phyloP scores from a whole-genome alignment of 225 moss, liverwort and hornwort species.

The Polytrichum formosum region DNA sequence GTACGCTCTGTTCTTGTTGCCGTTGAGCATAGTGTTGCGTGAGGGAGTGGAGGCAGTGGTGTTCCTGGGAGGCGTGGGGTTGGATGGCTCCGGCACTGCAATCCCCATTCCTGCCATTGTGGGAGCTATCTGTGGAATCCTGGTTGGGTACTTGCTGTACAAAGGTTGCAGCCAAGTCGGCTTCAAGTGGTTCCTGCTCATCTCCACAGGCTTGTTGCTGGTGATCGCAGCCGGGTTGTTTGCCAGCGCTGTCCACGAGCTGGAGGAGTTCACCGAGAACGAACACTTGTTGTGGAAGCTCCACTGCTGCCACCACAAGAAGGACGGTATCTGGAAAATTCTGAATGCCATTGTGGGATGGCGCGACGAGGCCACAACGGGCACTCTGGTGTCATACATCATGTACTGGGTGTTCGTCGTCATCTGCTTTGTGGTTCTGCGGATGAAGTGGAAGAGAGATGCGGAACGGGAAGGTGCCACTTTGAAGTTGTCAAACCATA shows the following conservation, averaged over 20 bases:
- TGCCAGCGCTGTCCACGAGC: conserved; percentile 41
- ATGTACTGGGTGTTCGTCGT: conserved; percentile 51
- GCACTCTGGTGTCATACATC: conserved; percentile 51
- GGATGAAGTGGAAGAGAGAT: conserved; percentile 37
- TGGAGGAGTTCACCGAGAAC: conserved; percentile 58
- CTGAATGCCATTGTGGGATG: conserved; percentile 56
- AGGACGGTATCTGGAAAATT: conserved; percentile 58
- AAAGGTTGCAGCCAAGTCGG: conserved; percentile 44
- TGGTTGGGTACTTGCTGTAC: conserved; percentile 31
- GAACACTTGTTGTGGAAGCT: conserved; percentile 46
- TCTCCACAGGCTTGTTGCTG: conserved; percentile 40
- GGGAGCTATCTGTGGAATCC: conserved; percentile 28
- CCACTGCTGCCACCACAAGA: conserved; percentile 43
- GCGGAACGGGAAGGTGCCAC: conserved; percentile 21
- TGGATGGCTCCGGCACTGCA: conserved; percentile 26
- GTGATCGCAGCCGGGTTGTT: conserved; percentile 54
- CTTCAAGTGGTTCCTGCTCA: conserved; percentile 52
- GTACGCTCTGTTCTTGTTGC: conserved; percentile 39
- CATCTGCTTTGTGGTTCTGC: neutral
- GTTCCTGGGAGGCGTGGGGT: conserved; percentile 35
- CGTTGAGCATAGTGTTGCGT: conserved; percentile 27
- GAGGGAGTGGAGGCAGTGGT: conserved; percentile 51
- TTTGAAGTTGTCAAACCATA: neutral
- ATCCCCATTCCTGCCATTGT: conserved; percentile 28
- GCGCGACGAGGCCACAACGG: conserved; percentile 58